Base-by-base conservation (phyloP, 352 stramenopile species). In the Phytophthora macrochlamydospora region DNA sequence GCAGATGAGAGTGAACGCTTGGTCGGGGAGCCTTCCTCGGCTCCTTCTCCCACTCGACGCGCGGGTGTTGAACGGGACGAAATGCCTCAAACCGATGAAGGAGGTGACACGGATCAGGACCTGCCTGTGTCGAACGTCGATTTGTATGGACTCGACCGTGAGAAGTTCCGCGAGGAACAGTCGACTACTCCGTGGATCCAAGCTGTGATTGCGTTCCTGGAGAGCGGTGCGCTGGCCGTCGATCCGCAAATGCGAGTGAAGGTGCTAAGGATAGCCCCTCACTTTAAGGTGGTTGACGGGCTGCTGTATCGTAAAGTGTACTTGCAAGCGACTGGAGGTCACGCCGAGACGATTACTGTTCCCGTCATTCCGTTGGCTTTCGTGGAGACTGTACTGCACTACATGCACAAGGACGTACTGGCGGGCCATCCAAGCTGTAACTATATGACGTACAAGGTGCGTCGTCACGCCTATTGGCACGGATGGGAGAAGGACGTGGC, bases 391-490 rank as follows among this genome's bases (percentile, higher is more conserved):
- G 43, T 49, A 3, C 43, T 49, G n/a, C 43, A 49, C 43, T 49
- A 49, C n/a, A 29, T 12, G 4, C 43, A 49, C 43, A 4, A 12
- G 9, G 43, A 49, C 4, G 14, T 49, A 7, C 7, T 49, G 2
- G 14, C 43, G 2, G 43, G 12, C 1, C 43, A 28, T 7, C 12
- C 38, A 11, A 29, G 48, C 24, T 5, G 7, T 11, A 53, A 24
- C 31, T 51, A 63, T 11, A 63, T 37, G 13, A 42, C 51, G 4
- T 45, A 56, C 11, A 56, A 56, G 14, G 56, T 63, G 13, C 24
- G 37, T 3, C 28, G 51, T 7, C 56, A 62, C 11, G 45, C 55
- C 3, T 62, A 55, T 24, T 62, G 55, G 55, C 13, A 32, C 4
- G 44, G 33, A 2, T 55, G 56, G 45, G 33, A 31, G 18, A 53